Evolutionary conservation across 73 alveolate species (phyloP), one percentile per base, ranked within the genome.

Genomic region (Paramecium bursaria): DNA sequence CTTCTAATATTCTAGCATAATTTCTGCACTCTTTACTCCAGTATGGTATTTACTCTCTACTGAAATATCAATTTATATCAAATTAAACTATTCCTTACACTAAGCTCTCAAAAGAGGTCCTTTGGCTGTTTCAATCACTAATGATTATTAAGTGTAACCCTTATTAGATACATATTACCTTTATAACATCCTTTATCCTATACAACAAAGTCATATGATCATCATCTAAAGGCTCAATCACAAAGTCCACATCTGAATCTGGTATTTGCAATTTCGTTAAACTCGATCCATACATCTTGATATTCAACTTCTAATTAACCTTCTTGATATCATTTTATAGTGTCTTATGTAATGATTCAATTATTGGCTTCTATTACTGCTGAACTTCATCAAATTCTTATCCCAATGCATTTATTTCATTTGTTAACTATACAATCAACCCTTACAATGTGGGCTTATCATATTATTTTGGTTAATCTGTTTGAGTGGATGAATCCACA

Each of bases 191-290:
- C 13, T 42, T 25, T 2, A 67, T 14, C 33, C 33, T 67, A 21
- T n/a, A 67, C 50, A 67, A 67, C 21, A 19, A 35, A 3, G 44
- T 42, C 2, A 67, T 42, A 21, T 33, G 46, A 25, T 39, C 54
- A 10, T 67, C 82, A 39, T 0, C 22, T 4, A 44, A 39, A 39
- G 49, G 49, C 49, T 67, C 82, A 1, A 67, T 67, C 17, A 67
- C 82, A 21, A 67, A 25, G 13, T 67, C 82, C 2, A 67, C 44
- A 67, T 67, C 82, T 9, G 82, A 67, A 67, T 67, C 82, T 6
- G 44, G 21, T 4, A 67, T 19, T 39, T 33, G 19, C 11, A 67
- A 13, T 5, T 47, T 35, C 22, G 82, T 67, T 6, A 5, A 23
- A 67, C 82, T 39, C 0, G 82, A 67, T 67, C 82, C 82, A 67